Base-by-base conservation (phyloP, 495 filamentous ascomycete species). In the Chlorociboria aeruginascens region DNA sequence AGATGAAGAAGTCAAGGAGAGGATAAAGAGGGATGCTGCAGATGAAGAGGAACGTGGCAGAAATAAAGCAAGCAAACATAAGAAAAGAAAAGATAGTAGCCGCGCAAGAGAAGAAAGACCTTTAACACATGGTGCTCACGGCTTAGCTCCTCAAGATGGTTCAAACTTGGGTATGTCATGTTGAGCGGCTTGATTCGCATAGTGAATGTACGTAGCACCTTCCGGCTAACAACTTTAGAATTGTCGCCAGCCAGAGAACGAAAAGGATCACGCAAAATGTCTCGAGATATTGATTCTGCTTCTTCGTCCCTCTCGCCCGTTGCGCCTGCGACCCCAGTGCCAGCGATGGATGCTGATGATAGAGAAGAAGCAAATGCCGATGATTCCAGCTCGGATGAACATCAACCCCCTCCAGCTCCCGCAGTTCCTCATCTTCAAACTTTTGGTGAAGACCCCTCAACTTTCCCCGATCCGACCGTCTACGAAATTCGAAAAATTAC, bases 401-500 rank as follows among this genome's bases (percentile, higher is more conserved):
- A 86, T 57, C 89, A 88, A 61, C 84, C 82, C 6, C 75, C 82
- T n/a, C 85, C 88, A 1, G 79, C 81, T 10, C 80, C 84, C 16
- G 74, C 85, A 28, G 69, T 86, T 20, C 77, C 86, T 28, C 69
- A 77, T 54, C 79, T 63, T 48, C 69, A 93, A 56, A 82, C 85
- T 1, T 95, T 99, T 57, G 90, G 89, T 34, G 81, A 92, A 9
- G 87, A 96, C 59, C 89, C 89, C 0, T 79, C 85, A n/a, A 84
- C 79, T 14, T 95, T 88, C 54, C 83, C 87, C 54, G 92, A 99
- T 58, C 87, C 89, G 0, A 96, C 89, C 33, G 73, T 96, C 41
- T 99, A 99, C 65, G 82, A 97, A 47, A 95, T 99, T 48, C 81
- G 83, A 11, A 72, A 82, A 1, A 68, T 88, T 8, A 74, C 70